phyloP scores from a whole-genome alignment of 2,329 filamentous ascomycete genomes.

The Aureobasidium pullulans region DNA sequence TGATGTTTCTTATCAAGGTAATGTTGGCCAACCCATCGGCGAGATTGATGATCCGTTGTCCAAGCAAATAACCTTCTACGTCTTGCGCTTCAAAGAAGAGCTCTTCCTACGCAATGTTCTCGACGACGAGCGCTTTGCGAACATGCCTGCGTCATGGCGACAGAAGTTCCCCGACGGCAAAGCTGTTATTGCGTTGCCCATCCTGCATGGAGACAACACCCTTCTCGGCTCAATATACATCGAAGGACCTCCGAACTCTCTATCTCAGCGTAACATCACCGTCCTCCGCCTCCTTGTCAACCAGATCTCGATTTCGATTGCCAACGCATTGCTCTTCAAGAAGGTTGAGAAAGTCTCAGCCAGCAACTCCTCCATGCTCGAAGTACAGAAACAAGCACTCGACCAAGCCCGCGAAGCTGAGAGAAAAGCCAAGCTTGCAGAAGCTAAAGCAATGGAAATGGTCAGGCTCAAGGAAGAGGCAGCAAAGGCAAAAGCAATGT shows the following conservation, averaged over 20 bases:
- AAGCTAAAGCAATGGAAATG: constrained; percentile 68
- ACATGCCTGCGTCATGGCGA: constrained; percentile 63
- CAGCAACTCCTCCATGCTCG: constrained; percentile 70
- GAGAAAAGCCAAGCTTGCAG: constrained; percentile 67
- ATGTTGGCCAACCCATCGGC: constrained; percentile 55
- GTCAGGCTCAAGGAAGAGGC: constrained; percentile 78
- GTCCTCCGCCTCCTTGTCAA: constrained; percentile 63
- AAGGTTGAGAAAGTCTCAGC: constrained; percentile 70
- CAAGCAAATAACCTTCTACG: constrained; percentile 69
- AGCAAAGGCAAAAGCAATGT: constrained; percentile 75
- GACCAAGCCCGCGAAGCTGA: constrained; percentile 66
- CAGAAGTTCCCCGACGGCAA: constrained; percentile 61
- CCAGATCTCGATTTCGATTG: constrained; percentile 61
- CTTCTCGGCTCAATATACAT: constrained; percentile 69
- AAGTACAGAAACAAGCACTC: constrained; percentile 66
- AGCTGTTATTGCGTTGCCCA: constrained; percentile 72
- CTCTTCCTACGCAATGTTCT: constrained; percentile 68
- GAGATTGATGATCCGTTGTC: constrained; percentile 61
- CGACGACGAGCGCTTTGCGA: constrained; percentile 70
- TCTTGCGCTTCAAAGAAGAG: constrained; percentile 65
- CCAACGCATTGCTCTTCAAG: constrained; percentile 57
- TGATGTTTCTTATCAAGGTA: constrained; percentile 34
- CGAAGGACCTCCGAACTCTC: constrained; percentile 65
- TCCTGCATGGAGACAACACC: constrained; percentile 62
- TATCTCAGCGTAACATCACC: constrained; percentile 59